Conservation (phyloP, 371 early-diverging fungal species). For the Saksenaea oblongispora region DNA sequence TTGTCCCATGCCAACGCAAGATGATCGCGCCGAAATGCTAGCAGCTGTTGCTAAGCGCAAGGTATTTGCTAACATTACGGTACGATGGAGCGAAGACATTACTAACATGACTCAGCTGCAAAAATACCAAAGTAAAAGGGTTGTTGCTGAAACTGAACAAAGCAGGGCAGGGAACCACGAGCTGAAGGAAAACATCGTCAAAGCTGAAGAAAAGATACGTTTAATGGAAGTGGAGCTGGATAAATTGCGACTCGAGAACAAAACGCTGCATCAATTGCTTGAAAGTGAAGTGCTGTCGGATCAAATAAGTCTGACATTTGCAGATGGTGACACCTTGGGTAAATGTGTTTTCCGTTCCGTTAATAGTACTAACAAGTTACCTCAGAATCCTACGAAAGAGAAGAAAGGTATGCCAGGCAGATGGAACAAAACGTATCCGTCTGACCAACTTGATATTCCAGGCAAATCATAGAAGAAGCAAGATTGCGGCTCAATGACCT, state of each 20-base stretch:
- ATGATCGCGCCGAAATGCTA: constrained; percentile 1
- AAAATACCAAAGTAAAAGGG: constrained; percentile 1
- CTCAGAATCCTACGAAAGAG: neutral
- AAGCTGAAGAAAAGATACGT: neutral
- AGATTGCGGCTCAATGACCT: neutral
- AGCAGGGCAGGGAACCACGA: neutral
- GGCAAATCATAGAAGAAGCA: neutral
- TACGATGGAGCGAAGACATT: neutral
- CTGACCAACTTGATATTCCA: neutral
- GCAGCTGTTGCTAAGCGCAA: neutral
- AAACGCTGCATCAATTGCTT: neutral
- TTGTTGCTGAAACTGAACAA: neutral
- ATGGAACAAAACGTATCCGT: neutral
- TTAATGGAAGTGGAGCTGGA: neutral
- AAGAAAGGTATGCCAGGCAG: neutral
- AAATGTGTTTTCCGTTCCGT: neutral
- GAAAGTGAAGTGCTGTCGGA: constrained; percentile 1
- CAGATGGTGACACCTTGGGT: constrained; percentile 3
- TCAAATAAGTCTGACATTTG: neutral
- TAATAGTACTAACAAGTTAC: neutral
- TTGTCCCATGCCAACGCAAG: neutral
- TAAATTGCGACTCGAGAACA: neutral
- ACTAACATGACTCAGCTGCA: neutral
- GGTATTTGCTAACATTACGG: neutral
- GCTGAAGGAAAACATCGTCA: neutral